Base-by-base conservation (phyloP, 1,139 yeast genomes). In the Yamadazyma taylorii region DNA sequence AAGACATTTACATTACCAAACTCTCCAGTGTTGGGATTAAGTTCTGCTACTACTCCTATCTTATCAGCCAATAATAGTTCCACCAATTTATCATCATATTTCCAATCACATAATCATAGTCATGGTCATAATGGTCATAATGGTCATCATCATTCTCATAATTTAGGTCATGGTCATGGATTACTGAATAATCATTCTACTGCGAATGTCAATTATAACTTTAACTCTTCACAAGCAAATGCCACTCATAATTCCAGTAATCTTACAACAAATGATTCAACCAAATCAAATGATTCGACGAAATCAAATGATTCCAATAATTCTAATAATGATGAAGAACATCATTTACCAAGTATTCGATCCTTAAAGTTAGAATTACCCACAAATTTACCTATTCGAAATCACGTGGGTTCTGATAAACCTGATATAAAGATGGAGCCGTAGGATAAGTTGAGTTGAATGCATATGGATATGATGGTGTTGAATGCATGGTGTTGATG, bases 1-100 rank as follows among this genome's bases (percentile, higher is more conserved):
- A 54, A 50, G 32, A 51, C 47, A 19, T 90, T 88, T 34, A 74
- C 80, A 1, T 51, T 71, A 23, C 78, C 84, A 13, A 77, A 82
- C 29, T 82, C 86, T 0, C 87, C 88, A 3, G 67, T 78, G 5
- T 45, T 68, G 39, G 75, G 75, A 0, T 53, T 69, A 19, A 65
- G 73, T 13, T 52, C 66, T n/a, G 58, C 60, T 19, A 69, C 62
- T 28, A 71, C 77, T 5, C 77, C 77, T 0, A 57, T 69, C 23
- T 55, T 70, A 29, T 69, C 75, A 3, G 73, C 75, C 11, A 66
- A 58, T 41, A 69, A 62, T 43, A 68, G 75, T 41, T 66, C 69
- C 26, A 73, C 79, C 4, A 75, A 75, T 45, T 55, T 75, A 36
- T 41, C 39, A 17, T 47, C 51, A 4, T 48, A 47, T 35, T 48